These are phyloP conservation scores for Phycomyces blakesleeanus DNA, from an alignment of 192 early-diverging fungal species.

Conservation along the genomic window DNA sequence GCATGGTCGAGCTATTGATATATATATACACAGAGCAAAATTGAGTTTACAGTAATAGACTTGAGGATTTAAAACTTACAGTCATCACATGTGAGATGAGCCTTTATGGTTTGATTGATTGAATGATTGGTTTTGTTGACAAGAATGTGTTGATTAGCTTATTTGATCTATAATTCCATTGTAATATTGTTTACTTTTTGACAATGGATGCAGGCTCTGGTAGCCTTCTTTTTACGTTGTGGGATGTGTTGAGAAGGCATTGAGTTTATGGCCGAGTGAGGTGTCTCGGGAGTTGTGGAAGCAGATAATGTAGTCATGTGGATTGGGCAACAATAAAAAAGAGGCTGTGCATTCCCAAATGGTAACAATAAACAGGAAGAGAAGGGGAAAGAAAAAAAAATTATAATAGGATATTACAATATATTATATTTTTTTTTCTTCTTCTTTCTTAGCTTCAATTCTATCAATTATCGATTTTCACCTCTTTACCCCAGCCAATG, in stretches of 20 bases:
- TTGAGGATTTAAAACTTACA: constrained; percentile 43
- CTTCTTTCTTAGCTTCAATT: background rate
- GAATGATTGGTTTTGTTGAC: too few species aligned
- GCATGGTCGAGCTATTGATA: constrained; percentile 71
- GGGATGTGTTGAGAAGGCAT: background rate
- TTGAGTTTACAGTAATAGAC: background rate
- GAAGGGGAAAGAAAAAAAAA: background rate
- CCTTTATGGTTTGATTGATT: too few species aligned
- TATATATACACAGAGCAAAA: too few species aligned
- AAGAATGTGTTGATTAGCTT: background rate
- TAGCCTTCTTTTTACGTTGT: constrained; percentile 34
- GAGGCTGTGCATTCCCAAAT: constrained; percentile 4
- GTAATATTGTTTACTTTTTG: constrained; percentile 38
- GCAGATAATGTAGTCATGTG: background rate
- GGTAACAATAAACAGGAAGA: constrained; percentile 1
- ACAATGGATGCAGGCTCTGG: constrained; percentile 60
- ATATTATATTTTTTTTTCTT: too few species aligned
- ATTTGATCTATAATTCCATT: background rate
- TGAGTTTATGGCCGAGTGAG: background rate
- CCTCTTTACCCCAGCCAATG: too few species aligned
- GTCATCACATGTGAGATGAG: constrained; percentile 73
- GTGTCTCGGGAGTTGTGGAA: constrained; percentile 2
- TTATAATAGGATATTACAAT: too few species aligned
- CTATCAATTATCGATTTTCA: too few species aligned
- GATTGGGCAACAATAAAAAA: background rate